phyloP scores from a whole-genome alignment of 1,284 basidiomycete genomes.

The Cryptococcus jaspeensis region DNA sequence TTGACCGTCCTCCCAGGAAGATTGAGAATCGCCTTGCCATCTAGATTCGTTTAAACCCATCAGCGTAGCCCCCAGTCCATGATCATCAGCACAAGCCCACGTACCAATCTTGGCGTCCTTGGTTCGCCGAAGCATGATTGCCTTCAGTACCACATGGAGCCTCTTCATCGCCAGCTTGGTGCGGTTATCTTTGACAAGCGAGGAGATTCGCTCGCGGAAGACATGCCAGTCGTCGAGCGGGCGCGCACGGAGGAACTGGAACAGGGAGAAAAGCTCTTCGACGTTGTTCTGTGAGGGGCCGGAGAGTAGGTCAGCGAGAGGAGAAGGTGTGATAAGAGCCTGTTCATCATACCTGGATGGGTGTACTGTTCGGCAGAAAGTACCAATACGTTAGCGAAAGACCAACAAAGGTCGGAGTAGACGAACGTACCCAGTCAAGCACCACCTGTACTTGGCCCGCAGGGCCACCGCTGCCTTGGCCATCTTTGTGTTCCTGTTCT shows the following conservation, averaged over 20 bases:
- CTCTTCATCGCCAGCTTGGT: constrained; percentile 76
- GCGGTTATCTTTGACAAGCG: constrained; percentile 71
- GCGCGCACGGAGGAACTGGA: constrained; percentile 81
- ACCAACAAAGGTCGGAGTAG: not conserved
- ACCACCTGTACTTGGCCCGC: constrained; percentile 79
- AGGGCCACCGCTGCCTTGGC: constrained; percentile 79
- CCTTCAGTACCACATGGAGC: constrained; percentile 76
- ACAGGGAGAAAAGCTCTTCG: constrained; percentile 82
- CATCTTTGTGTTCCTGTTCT: constrained; percentile 81
- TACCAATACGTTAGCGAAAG: not conserved
- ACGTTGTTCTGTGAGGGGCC: constrained; percentile 69
- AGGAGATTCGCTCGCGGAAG: constrained; percentile 75
- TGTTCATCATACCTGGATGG: constrained; percentile 61
- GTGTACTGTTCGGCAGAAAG: constrained; percentile 58
- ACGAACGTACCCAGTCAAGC: constrained; percentile 63
- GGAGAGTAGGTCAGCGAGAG: not conserved
- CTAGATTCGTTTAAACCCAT: constrained; percentile 34
- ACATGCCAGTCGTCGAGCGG: constrained; percentile 77
- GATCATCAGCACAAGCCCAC: constrained; percentile 1
- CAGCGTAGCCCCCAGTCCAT: not conserved
- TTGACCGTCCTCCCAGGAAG: constrained; percentile 74
- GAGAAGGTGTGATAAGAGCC: too few relatives aligned
- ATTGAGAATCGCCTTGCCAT: constrained; percentile 82
- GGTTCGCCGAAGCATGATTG: constrained; percentile 85
- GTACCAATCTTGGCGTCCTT: constrained; percentile 69